Evolutionary conservation across 2,329 filamentous ascomycete genomes (phyloP).

Genomic region (Aspergillus tamarii): DNA sequence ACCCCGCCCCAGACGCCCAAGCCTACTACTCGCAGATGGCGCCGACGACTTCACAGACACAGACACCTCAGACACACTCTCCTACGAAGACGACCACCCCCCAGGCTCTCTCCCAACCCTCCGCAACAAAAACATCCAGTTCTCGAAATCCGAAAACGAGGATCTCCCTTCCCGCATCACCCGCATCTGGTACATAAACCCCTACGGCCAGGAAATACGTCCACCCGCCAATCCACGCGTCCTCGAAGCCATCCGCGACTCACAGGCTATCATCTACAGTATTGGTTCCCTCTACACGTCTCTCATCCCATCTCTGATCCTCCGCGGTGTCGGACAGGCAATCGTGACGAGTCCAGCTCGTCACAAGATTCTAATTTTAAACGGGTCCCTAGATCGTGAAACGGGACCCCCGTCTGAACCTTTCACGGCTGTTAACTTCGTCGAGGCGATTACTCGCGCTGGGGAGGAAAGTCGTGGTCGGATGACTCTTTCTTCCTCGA

Average conservation of each 20-base stretch:
- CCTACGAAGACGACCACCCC: conserved; percentile 50
- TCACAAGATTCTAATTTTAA: conserved; percentile 81
- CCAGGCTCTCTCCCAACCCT: conserved; percentile 75
- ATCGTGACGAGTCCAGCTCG: conserved; percentile 56
- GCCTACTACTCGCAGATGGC: conserved; percentile 39
- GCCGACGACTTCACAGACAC: conserved; percentile 37
- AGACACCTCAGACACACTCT: conserved; percentile 36
- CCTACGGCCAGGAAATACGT: conserved; percentile 94
- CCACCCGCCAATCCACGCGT: conserved; percentile 82
- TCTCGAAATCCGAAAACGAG: conserved; percentile 78
- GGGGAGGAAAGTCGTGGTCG: conserved; percentile 68
- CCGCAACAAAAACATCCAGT: conserved; percentile 77
- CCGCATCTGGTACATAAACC: conserved; percentile 95
- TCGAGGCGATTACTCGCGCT: conserved; percentile 76
- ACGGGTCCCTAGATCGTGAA: conserved; percentile 82
- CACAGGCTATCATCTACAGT: conserved; percentile 79
- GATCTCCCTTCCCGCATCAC: conserved; percentile 78
- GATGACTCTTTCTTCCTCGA: conserved; percentile 4
- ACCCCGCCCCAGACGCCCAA: conserved; percentile 36
- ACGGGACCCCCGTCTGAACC: conserved; percentile 70
- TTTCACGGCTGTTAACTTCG: conserved; percentile 78
- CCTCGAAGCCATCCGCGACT: conserved; percentile 65
- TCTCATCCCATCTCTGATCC: conserved; percentile 78
- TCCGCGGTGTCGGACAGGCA: conserved; percentile 73
- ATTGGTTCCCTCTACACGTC: conserved; percentile 95